Conservation (phyloP, 2,329 filamentous ascomycete species). For the Aspergillus texensis region DNA sequence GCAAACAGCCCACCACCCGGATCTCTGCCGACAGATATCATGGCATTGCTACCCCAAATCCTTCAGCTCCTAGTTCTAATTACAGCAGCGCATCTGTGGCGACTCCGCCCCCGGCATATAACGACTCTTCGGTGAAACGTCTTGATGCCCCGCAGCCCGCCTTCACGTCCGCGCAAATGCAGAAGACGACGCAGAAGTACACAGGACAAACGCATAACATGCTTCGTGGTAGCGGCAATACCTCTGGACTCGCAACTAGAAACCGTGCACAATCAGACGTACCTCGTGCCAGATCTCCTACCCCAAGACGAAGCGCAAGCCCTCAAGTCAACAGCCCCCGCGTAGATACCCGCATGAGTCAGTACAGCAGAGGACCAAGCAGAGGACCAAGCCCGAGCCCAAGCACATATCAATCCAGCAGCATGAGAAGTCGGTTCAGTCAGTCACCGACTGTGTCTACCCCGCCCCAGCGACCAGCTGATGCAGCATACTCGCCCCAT, state of each 20-base stretch:
- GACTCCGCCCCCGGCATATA: conserved; percentile 86
- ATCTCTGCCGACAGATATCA: conserved; percentile 95
- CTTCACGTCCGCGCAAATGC: conserved; percentile 92
- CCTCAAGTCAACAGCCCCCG: conserved; percentile 35
- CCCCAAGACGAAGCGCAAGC: conserved; percentile 58
- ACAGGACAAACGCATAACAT: conserved; percentile 79
- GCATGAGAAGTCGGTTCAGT: conserved; percentile 42
- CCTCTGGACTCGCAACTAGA: conserved; percentile 62
- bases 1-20: conserved; percentile 78
- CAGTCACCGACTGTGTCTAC: conserved; percentile 38
- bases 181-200: conserved; percentile 89
- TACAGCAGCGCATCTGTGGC: conserved; percentile 35
- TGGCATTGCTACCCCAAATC: conserved; percentile 83
- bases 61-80: conserved; percentile 43
- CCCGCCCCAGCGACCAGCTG: conserved; percentile 36
- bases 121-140: conserved; percentile 70
- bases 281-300: conserved; percentile 64
- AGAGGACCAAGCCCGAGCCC: conserved; percentile 48
- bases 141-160: conserved; percentile 89
- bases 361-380: conserved; percentile 46
- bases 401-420: conserved; percentile 49
- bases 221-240: conserved; percentile 55
- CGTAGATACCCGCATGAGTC: conserved; percentile 40
- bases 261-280: conserved; percentile 52
- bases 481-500: conserved; percentile 48